Evolutionary conservation across 108 stramenopile genomes (phyloP).

Genomic region (Chaetoceros tenuissimus): DNA sequence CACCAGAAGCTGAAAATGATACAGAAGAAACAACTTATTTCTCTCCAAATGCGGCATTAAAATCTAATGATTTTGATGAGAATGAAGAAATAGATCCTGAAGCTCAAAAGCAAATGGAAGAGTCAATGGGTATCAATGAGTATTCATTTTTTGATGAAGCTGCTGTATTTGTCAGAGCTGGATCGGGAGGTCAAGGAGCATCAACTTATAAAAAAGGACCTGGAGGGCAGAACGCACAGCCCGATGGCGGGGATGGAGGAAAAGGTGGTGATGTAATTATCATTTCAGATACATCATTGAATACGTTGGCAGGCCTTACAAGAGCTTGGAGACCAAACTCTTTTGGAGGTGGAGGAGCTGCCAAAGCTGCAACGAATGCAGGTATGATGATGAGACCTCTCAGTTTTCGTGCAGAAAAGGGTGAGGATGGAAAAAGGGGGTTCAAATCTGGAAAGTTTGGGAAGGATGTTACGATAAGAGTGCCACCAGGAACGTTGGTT

Average conservation of each 20-base stretch:
- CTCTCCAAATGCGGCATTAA: no score
- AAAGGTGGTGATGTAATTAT: conserved; percentile 87
- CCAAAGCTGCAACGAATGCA: conserved; percentile 10
- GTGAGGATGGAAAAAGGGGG: conserved; percentile 75
- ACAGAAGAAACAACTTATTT: no score
- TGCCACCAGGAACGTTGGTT: conserved; percentile 93
- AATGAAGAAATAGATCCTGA: neutral
- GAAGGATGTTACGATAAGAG: conserved; percentile 64
- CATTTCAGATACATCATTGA: conserved; percentile 68
- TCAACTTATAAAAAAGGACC: conserved; percentile 70
- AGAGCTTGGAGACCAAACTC: conserved; percentile 67
- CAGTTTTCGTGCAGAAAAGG: conserved; percentile 75
- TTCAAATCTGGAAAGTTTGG: conserved; percentile 59
- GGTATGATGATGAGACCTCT: conserved; percentile 18
- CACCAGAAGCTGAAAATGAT: no score
- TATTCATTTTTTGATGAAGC: conserved; percentile 89
- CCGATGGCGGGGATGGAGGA: conserved; percentile 92
- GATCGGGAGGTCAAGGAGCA: conserved; percentile 78
- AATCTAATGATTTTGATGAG: neutral
- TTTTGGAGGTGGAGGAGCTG: conserved; percentile 73
- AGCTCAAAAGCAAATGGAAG: neutral
- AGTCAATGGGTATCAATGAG: conserved; percentile 23
- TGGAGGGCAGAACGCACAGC: conserved; percentile 65
- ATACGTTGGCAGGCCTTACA: conserved; percentile 81
- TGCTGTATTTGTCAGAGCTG: conserved; percentile 68